Percentiles rank a stretch among this genome's conserved stretches.
Conservation (phyloP, 768 basidiomycete species). For the Tricholoma hemisulphureum region DNA sequence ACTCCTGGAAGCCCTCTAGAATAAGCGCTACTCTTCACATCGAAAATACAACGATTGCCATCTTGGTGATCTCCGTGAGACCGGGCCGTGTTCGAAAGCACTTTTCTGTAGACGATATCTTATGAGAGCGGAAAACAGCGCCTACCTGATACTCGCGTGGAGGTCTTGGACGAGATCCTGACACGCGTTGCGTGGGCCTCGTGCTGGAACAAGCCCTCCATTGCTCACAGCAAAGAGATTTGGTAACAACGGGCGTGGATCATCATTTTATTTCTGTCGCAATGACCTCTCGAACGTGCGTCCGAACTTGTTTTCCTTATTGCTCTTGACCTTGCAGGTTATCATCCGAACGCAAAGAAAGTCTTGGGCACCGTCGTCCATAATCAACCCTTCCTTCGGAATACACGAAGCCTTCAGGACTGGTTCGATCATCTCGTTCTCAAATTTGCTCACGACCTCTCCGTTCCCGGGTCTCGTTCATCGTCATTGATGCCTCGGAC, state of each 20-base stretch:
- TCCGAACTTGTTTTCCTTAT: constrained; percentile 28
- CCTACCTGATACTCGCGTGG: constrained; percentile 19
- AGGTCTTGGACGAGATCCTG: constrained; percentile 22
- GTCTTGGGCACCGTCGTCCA: background rate
- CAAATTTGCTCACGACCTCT: constrained; percentile 2
- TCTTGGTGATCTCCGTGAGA: too few relatives aligned
- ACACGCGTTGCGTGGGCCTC: constrained; percentile 15
- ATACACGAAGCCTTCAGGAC: constrained; percentile 2
- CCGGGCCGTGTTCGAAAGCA: too few relatives aligned
- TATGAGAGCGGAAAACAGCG: background rate
- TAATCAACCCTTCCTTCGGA: constrained; percentile 7
- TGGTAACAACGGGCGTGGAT: constrained; percentile 25
- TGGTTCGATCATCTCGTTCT: constrained; percentile 19
- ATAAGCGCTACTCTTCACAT: too few relatives aligned
- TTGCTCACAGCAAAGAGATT: constrained; percentile 29
- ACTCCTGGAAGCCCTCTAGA: too few relatives aligned
- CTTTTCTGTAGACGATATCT: too few relatives aligned
- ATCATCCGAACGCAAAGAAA: constrained; percentile 1
- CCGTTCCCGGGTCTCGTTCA: constrained; percentile 16
- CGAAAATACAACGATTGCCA: too few relatives aligned
- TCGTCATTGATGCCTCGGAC: constrained; percentile 38
- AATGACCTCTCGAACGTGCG: constrained; percentile 14
- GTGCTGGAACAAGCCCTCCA: constrained; percentile 36
- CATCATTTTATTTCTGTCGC: constrained; percentile 32
- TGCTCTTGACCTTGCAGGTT: constrained; percentile 27